Base-by-base conservation (phyloP, 2,329 filamentous ascomycete species). In the Trichophyton rubrum region DNA sequence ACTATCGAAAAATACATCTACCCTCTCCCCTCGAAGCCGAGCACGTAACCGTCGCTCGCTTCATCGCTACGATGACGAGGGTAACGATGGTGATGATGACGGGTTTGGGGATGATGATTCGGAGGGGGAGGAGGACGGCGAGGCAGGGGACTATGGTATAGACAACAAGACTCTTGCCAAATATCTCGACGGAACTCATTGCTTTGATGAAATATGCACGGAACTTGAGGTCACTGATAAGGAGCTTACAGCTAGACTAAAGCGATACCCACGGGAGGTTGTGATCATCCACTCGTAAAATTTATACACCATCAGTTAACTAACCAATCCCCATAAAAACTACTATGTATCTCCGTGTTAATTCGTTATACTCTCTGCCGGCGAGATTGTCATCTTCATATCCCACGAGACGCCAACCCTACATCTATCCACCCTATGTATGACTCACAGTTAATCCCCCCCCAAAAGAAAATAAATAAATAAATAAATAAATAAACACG, bases 161-260 rank as follows among this genome's bases (percentile, higher is more conserved):
- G 73, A 74, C 56, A 68, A 74, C 65, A 70, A 67, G 61, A 69
- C 66, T 6, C 62, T 79, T 38, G 67, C 68, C 2, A 73, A 72
- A 59, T 79, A 74, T 64, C 59, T 79, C 17, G 77, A 79, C 68
- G 77, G 77, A 1, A 74, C 73, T 63, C 77, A 79, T 65, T 77
- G 73, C 64, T 78, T 79, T 61, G 77, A 79, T 68, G 74, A 79
- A 67, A 77, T 79, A 35, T 79, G 77, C 64, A 79, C 77, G 3
- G 77, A 79, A 64, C 62, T 79, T 61, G 74, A 77, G 63, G 72
- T 79, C 41, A 77, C 75, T 64, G 77, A 79, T 69, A 72, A 70
- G 60, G 76, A 78, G 60, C 67, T 79, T 62, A 75, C 72, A 41
- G 66, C 67, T 55, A 68, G 74, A 57, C 65, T 79, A 65, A 77